A percentile compares a stretch with the other conserved stretches of the same genome.
phyloP scores from a whole-genome alignment of 345 rosid genomes.

The Salix brachista region DNA sequence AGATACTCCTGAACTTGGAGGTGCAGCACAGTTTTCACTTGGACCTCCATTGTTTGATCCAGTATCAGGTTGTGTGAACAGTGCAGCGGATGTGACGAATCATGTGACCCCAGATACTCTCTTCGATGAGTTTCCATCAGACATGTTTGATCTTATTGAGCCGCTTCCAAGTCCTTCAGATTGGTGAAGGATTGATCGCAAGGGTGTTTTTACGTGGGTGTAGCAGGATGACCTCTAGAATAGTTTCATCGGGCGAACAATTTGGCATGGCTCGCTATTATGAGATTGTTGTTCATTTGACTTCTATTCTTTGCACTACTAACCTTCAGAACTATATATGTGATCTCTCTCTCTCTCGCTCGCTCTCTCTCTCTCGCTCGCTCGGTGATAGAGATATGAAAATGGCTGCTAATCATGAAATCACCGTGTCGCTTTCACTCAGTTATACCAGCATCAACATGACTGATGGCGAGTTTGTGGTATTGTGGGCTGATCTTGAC shows the following conservation, averaged over 20 bases:
- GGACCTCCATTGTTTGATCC: slow-evolving; percentile 49
- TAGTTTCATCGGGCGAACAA: background rate
- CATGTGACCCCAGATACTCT: slow-evolving; percentile 36
- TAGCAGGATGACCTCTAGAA: background rate
- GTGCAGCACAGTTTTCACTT: slow-evolving; percentile 31
- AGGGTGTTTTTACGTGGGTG: background rate
- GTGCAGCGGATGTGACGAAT: slow-evolving; percentile 23
- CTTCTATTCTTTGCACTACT: slow-evolving; percentile 1
- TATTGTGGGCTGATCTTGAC: background rate
- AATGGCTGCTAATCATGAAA: background rate
- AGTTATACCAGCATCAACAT: background rate
- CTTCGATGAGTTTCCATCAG: slow-evolving; percentile 71
- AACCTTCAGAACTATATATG: background rate
- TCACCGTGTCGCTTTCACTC: background rate
- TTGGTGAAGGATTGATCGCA: slow-evolving; percentile 18
- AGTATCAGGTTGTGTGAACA: slow-evolving; percentile 20
- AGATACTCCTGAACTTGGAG: slow-evolving; percentile 36
- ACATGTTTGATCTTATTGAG: slow-evolving; percentile 64
- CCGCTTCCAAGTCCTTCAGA: slow-evolving; percentile 48
- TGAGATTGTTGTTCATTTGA: background rate
- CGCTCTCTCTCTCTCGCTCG: background rate
- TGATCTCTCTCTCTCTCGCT: background rate
- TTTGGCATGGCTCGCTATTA: background rate
- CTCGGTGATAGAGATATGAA: background rate
- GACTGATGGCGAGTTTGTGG: background rate